Percentiles rank a stretch among this genome's conserved stretches.
phyloP scores from a whole-genome alignment of 2,329 filamentous ascomycete species.

The Ceratocystis colombiana region DNA sequence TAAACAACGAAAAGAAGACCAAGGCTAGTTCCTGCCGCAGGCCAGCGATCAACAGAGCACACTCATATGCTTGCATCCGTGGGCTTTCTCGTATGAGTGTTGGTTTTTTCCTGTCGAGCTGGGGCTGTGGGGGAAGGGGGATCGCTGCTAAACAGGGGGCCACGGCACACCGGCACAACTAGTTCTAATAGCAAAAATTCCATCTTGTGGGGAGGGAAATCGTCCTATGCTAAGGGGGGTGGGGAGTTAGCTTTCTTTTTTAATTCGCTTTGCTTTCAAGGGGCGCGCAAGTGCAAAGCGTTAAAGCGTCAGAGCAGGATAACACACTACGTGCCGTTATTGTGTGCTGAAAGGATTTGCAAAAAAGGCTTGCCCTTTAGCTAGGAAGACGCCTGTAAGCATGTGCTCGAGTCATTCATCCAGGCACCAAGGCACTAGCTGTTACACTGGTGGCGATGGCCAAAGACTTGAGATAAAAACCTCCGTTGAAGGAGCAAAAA shows the following conservation, averaged over 20 bases:
- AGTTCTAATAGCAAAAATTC: background rate
- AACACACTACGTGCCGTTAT: background rate
- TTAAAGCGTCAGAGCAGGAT: background rate
- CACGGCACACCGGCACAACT: background rate
- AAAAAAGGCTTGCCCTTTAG: background rate
- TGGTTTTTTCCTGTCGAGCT: background rate
- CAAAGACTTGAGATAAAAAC: background rate
- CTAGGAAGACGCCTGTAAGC: too few relatives aligned
- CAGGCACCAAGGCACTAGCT: background rate
- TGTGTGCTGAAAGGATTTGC: background rate
- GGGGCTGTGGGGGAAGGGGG: background rate
- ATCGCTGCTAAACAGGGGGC: constrained; percentile 1
- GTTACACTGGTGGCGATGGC: background rate
- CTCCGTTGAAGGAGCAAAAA: background rate
- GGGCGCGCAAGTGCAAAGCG: background rate
- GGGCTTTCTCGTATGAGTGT: too few relatives aligned
- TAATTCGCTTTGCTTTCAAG: too few relatives aligned
- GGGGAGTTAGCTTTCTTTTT: too few relatives aligned
- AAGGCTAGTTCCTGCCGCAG: too few relatives aligned
- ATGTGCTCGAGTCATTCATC: too few relatives aligned
- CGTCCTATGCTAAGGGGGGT: background rate
- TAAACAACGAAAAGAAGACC: too few relatives aligned
- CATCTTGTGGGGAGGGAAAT: constrained; percentile 6
- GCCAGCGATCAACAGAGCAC: too few relatives aligned
- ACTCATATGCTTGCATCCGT: too few relatives aligned